Evolutionary conservation across 345 rosid genomes (phyloP).

Genomic region (Dipteronia sinensis): DNA sequence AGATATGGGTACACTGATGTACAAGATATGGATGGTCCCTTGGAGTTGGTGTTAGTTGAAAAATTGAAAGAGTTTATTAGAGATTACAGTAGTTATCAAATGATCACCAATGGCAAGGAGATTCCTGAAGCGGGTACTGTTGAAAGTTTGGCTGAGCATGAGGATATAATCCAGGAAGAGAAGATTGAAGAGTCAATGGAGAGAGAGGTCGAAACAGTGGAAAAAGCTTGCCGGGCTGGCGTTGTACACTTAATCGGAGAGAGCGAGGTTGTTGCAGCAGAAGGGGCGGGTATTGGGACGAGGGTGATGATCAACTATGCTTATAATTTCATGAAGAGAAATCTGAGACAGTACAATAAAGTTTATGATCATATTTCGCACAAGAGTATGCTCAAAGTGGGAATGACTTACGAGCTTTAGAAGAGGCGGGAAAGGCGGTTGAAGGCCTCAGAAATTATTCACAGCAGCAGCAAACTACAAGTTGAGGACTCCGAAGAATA

Average conservation of each 20-base stretch:
- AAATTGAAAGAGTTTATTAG: conserved; percentile 37
- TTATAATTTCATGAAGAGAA: conserved; percentile 36
- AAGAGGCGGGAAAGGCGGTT: not conserved
- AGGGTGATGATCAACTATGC: conserved; percentile 30
- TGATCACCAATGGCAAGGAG: not conserved
- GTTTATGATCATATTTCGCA: conserved; percentile 33
- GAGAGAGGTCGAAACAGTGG: too few species aligned
- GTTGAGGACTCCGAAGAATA: too few species aligned
- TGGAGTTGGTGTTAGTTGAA: conserved; percentile 33
- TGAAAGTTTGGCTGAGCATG: too few species aligned
- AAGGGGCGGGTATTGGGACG: conserved; percentile 29
- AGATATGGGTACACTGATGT: conserved; percentile 51
- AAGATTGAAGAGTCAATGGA: too few species aligned
- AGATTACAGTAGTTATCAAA: not conserved
- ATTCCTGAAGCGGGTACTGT: not conserved
- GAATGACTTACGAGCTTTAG: conserved; percentile 48
- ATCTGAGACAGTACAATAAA: conserved; percentile 33
- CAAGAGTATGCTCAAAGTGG: conserved; percentile 42
- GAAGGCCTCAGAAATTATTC: too few species aligned
- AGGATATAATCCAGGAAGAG: too few species aligned
- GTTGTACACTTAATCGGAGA: not conserved
- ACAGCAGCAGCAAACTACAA: too few species aligned
- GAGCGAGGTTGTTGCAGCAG: conserved; percentile 9
- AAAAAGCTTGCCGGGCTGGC: not conserved
- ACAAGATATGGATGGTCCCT: conserved; percentile 22